Evolutionary conservation across 129 eudicot species (phyloP), one percentile per base, ranked within the genome.

Genomic region (Dittrichia graveolens): DNA sequence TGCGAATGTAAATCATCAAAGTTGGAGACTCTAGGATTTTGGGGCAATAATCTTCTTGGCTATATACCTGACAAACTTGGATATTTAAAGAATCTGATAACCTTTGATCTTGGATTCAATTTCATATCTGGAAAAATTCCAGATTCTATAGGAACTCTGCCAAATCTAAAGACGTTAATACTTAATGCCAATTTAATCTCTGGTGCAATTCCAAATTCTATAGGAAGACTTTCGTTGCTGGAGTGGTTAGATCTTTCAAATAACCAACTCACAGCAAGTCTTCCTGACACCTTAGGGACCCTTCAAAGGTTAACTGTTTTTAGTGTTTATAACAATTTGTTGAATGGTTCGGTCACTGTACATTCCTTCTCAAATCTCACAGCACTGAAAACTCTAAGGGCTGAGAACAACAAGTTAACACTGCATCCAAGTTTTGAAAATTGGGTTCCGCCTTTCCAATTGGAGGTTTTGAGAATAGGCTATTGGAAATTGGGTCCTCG

Each of bases 381-480:
- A 61, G 72, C 69, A 9, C 15, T 59, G 19, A 47, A 6, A 34
- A 43, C 16, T 5, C 3, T 72, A 14, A 59, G 38, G 69, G 77
- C 59, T 3, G 77, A 72, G 60, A 60, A 60, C 48, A 72, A 72
- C 60, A 59, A 11, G 38, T 60, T 72, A 38, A 60, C 48, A 0
- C 37, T 72, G 10, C 67, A 58, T 57, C 46, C 45, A 44, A 13
- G 41, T 72, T 34, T 13, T 44, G 46, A 38, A 43, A 11, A 69
- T 15, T 80, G 85, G 86, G 68, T 68, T 31, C 78, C 78, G 9
- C 75, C 74, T 57, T 76, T 76, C 19, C 75, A 69, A 56, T 69
- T 82, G 18, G 15, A 53, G 9, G 16, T 43, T 2, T 7, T 82
- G 35, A 13, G 58, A 11, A 45, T 74, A 12, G 65, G 54, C 6